These are phyloP conservation scores for Coemansia sp. DNA, from an alignment of 192 early-diverging fungal genomes.

Conservation along the genomic window DNA sequence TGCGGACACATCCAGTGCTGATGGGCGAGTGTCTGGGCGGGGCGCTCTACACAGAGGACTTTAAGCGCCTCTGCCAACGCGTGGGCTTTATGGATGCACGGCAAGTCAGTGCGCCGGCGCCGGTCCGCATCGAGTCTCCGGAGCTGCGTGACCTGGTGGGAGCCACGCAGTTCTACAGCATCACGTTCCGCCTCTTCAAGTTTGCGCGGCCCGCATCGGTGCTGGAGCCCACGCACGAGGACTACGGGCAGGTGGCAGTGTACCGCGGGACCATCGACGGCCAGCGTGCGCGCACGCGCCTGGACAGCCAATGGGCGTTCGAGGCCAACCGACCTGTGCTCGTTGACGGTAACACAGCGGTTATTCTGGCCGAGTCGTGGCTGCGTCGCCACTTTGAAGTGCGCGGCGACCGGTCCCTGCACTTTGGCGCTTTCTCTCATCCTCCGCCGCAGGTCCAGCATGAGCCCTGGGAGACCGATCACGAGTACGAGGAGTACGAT, in stretches of 20 bases:
- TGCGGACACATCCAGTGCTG: slow-evolving; percentile 44
- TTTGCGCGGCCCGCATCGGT: slow-evolving; percentile 36
- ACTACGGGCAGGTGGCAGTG: slow-evolving; percentile 41
- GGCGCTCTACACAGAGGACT: slow-evolving; percentile 44
- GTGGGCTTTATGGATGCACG: slow-evolving; percentile 32
- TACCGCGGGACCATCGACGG: slow-evolving; percentile 49
- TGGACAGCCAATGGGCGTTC: slow-evolving; percentile 43
- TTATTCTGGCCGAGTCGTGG: slow-evolving; percentile 49
- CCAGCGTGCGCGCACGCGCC: slow-evolving; percentile 20
- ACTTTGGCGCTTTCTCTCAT: slow-evolving; percentile 39
- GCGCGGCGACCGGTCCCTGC: slow-evolving; percentile 44
- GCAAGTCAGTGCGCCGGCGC: slow-evolving; percentile 30
- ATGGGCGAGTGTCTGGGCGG: slow-evolving; percentile 49
- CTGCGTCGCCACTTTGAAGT: slow-evolving; percentile 42
- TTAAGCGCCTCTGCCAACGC: slow-evolving; percentile 23
- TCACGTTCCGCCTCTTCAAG: slow-evolving; percentile 54
- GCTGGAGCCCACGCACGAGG: slow-evolving; percentile 49
- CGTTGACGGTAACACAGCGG: slow-evolving; percentile 46
- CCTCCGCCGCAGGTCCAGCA: slow-evolving; percentile 25
- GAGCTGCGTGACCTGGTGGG: slow-evolving; percentile 49
- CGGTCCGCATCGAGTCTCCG: slow-evolving; percentile 35
- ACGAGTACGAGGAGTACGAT: slow-evolving; percentile 26
- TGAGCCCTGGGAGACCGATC: slow-evolving; percentile 46
- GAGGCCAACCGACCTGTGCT: slow-evolving; percentile 32
- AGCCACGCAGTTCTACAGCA: slow-evolving; percentile 45